A percentile compares a stretch with the other conserved stretches of the same genome.
phyloP scores from a whole-genome alignment of 352 stramenopile genomes.

The Peronospora belbahrii region DNA sequence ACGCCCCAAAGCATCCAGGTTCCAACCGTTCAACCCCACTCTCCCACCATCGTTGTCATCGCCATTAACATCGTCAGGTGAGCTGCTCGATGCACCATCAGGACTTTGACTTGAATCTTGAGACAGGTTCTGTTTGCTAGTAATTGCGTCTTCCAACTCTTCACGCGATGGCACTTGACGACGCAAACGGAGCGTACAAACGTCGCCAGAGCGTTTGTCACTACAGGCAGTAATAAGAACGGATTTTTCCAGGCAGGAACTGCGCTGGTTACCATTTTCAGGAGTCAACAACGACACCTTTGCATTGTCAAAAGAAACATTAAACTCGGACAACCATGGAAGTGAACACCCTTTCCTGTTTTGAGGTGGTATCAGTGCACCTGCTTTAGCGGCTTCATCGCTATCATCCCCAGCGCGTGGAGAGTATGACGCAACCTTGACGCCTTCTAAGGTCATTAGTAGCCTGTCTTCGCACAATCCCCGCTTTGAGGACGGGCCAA shows the following conservation, averaged over 20 bases:
- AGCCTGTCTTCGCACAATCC: slow-evolving; percentile 80
- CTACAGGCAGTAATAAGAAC: slow-evolving; percentile 36
- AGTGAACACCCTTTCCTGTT: slow-evolving; percentile 21
- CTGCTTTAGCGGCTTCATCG: slow-evolving; percentile 7
- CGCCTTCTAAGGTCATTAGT: slow-evolving; percentile 52
- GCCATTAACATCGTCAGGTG: slow-evolving; percentile 39
- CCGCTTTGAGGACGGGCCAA: slow-evolving; percentile 65
- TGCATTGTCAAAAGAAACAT: slow-evolving; percentile 42
- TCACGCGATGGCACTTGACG: slow-evolving; percentile 40
- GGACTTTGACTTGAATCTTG: slow-evolving; percentile 59
- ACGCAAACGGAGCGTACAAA: slow-evolving; percentile 41
- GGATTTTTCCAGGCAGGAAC: slow-evolving; percentile 28
- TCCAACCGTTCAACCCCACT: slow-evolving; percentile 78
- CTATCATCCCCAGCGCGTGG: neutral
- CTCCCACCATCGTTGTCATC: slow-evolving; percentile 77
- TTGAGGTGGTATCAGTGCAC: slow-evolving; percentile 10
- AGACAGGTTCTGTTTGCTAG: slow-evolving; percentile 58
- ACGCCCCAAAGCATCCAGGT: slow-evolving; percentile 49
- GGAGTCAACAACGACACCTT: slow-evolving; percentile 45
- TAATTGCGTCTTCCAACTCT: slow-evolving; percentile 39
- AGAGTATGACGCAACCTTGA: slow-evolving; percentile 40
- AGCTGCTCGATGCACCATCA: slow-evolving; percentile 24
- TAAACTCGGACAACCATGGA: slow-evolving; percentile 67
- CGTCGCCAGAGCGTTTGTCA: slow-evolving; percentile 27
- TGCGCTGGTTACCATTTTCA: slow-evolving; percentile 49